Conservation (phyloP, 306 rosid genomes). For the Nissolia schottii region DNA sequence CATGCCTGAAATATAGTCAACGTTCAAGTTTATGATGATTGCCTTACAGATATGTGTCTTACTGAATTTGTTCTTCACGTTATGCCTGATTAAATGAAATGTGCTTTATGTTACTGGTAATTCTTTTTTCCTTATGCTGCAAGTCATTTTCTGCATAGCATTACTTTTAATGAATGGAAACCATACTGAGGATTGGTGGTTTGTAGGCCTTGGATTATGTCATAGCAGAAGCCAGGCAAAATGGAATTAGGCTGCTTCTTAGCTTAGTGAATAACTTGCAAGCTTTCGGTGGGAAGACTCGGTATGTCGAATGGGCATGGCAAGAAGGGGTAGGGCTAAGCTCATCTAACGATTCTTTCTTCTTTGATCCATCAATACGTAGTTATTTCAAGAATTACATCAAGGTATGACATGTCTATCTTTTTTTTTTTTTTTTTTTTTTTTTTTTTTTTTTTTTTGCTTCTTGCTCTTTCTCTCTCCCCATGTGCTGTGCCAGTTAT, state of each 20-base stretch:
- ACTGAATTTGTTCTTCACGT: not conserved
- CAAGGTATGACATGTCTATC: slow-evolving; percentile 46
- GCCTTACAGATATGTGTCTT: not conserved
- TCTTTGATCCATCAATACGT: slow-evolving; percentile 86
- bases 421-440: not conserved
- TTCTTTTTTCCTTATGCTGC: not conserved
- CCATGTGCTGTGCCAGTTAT: not conserved
- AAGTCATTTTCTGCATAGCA: not conserved
- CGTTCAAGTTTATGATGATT: not conserved
- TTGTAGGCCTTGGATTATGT: slow-evolving; percentile 94
- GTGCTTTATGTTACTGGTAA: not conserved
- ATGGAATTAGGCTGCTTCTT: slow-evolving; percentile 82
- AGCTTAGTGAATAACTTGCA: slow-evolving; percentile 89
- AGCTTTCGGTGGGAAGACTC: slow-evolving; percentile 94
- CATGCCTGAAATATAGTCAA: not conserved
- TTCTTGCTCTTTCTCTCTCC: not conserved
- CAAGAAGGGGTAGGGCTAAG: slow-evolving; percentile 91
- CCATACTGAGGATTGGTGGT: slow-evolving; percentile 19
- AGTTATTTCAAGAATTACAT: slow-evolving; percentile 75
- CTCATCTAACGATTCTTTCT: slow-evolving; percentile 93
- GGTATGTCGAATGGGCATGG: slow-evolving; percentile 99
- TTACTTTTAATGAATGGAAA: slow-evolving; percentile 17
- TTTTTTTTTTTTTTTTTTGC: not conserved
- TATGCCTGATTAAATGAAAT: not conserved
- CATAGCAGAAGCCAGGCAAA: slow-evolving; percentile 79